Conservation (phyloP, 495 filamentous ascomycete genomes). For the Podospora pseudocomata region DNA sequence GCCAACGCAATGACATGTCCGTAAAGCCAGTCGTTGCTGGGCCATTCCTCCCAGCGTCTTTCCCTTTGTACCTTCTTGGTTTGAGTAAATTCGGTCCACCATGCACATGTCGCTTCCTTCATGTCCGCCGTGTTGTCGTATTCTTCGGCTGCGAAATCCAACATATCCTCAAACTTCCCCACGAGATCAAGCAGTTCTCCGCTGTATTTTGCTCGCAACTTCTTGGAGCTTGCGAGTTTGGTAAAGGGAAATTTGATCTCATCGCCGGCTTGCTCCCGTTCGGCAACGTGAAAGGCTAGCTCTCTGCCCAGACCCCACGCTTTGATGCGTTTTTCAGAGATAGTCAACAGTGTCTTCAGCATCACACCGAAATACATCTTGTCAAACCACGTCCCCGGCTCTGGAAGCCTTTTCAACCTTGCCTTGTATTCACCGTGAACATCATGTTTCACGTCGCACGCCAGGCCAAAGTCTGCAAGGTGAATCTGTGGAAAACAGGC, state of each 20-base stretch:
- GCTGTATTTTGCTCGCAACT: background rate
- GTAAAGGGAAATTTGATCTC: background rate
- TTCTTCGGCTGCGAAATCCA: background rate
- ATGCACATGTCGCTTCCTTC: too few relatives aligned
- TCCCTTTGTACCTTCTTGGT: too few relatives aligned
- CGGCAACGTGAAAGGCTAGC: background rate
- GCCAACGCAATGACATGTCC: constrained; percentile 10
- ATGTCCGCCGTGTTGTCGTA: background rate
- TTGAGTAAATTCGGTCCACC: too few relatives aligned
- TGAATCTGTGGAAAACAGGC: constrained; percentile 13
- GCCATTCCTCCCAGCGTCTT: background rate
- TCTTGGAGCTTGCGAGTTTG: background rate
- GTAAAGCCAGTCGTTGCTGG: constrained; percentile 10
- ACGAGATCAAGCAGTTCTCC: background rate
- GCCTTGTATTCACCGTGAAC: background rate
- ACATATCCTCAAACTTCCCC: background rate
- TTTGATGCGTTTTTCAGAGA: background rate
- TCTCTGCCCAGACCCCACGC: background rate
- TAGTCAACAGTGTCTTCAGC: background rate
- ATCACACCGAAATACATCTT: constrained; percentile 6
- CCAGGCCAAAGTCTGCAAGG: constrained; percentile 3
- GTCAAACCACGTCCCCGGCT: constrained; percentile 12
- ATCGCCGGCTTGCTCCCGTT: background rate
- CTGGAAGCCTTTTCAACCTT: background rate
- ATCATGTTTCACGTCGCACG: background rate